phyloP scores from a whole-genome alignment of 495 filamentous ascomycete genomes.

The Penicillium daleae region DNA sequence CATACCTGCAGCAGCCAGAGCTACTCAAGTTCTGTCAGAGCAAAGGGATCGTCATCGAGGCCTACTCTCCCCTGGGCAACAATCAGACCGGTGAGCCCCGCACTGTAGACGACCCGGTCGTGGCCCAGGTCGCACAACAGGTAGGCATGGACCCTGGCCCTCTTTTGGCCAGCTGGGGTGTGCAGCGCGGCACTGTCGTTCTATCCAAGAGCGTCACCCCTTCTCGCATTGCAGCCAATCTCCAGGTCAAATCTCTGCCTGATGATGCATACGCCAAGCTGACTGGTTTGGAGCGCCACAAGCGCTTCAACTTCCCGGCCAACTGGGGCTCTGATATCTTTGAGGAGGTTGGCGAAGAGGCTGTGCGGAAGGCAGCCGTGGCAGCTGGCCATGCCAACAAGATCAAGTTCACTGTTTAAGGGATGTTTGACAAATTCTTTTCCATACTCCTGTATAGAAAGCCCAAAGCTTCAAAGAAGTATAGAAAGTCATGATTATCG shows the following conservation, averaged over 20 bases:
- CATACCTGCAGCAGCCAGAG: constrained; percentile 60
- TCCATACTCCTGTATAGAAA: background rate
- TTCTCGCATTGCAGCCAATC: constrained; percentile 47
- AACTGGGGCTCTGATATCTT: background rate
- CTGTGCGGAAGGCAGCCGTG: background rate
- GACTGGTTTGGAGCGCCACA: background rate
- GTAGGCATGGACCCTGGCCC: background rate
- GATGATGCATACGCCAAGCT: background rate
- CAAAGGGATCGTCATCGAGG: constrained; percentile 60
- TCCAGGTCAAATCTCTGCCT: background rate
- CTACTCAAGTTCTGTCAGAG: constrained; percentile 50
- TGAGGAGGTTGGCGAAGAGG: background rate
- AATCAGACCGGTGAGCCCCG: background rate
- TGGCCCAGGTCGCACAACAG: background rate
- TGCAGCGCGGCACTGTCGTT: constrained; percentile 53
- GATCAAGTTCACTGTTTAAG: background rate
- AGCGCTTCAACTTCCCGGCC: background rate
- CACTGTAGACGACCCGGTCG: background rate
- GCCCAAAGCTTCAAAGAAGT: background rate
- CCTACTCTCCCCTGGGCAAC: constrained; percentile 59
- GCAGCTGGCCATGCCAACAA: background rate
- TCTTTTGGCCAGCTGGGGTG: constrained; percentile 37
- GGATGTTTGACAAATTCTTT: background rate
- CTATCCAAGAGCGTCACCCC: constrained; percentile 55
- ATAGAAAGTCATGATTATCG: background rate